Percentiles rank a stretch among this genome's conserved stretches.
phyloP scores from a whole-genome alignment of 805 yeast genomes.

The Millerozyma acaciae region DNA sequence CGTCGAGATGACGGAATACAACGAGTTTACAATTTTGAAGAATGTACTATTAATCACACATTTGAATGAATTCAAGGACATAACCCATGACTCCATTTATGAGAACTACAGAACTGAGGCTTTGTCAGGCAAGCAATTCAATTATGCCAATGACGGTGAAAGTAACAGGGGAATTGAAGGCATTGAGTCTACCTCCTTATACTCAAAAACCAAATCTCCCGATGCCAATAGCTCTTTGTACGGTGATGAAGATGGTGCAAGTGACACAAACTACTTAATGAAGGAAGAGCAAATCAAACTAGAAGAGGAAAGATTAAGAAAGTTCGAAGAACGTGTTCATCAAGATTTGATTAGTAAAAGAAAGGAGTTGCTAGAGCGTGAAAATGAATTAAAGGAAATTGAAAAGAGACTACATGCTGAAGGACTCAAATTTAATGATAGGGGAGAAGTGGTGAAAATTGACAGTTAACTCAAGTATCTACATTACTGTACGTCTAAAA shows the following conservation, averaged over 20 bases:
- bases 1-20: slow-evolving; percentile 66
- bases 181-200: slow-evolving; percentile 7
- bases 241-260: slow-evolving; percentile 18
- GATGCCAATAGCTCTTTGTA: slow-evolving; percentile 3
- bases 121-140: slow-evolving; percentile 57
- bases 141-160: slow-evolving; percentile 18
- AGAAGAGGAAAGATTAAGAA: slow-evolving; percentile 84
- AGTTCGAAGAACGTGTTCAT: slow-evolving; percentile 86
- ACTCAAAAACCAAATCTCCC: slow-evolving; percentile 5
- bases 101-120: slow-evolving; percentile 90
- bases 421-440: slow-evolving; percentile 41
- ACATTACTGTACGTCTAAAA: too few relatives aligned
- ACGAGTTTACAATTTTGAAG: slow-evolving; percentile 77
- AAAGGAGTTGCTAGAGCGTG: slow-evolving; percentile 79
- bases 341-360: slow-evolving; percentile 78
- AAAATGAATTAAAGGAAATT: slow-evolving; percentile 77
- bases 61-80: slow-evolving; percentile 82
- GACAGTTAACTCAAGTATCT: slow-evolving; percentile 14
- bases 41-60: slow-evolving; percentile 79
- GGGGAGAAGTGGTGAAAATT: slow-evolving; percentile 31
- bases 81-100: slow-evolving; percentile 80
- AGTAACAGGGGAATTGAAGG: slow-evolving; percentile 7
- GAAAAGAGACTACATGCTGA: slow-evolving; percentile 66
- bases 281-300: slow-evolving; percentile 87
- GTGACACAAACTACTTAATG: slow-evolving; percentile 34